Base-by-base conservation (phyloP, 441 rosid species). In the Populus hybrid region DNA sequence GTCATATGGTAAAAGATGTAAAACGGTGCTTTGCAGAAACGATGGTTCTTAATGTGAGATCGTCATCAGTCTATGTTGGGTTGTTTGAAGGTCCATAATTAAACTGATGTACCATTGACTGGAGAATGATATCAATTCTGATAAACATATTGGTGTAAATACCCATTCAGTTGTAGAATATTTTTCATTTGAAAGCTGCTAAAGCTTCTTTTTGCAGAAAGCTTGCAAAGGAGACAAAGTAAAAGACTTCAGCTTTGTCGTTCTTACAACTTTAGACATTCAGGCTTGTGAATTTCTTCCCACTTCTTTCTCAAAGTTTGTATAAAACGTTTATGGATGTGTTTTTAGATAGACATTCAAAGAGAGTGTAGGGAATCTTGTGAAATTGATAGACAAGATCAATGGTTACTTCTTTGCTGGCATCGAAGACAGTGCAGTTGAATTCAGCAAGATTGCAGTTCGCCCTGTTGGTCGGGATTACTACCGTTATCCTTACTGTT, bases 381-480 rank as follows among this genome's bases (percentile, higher is more conserved):
- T 94, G 82, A 94, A 90, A 85, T 87, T 88, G 77, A 91, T 92
- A 72, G 98, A 90, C 83, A 89, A 90, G 86, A 87, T 83, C 88
- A 95, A 95, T 72, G 98, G 98, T 53, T 95, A 89, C 83, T 86
- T 95, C 69, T 94, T 94, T 85, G 83, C 97, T 2, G 90, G 89
- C 20, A 88, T 91, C 38, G 97, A 92, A 76, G 87, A 92, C 75
- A 94, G 90, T 83, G 99, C 94, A 45, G 92, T 90, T 80, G 99
- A 89, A 83, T 95, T 91, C 84, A 94, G 97, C 94, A 94, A 95
- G 90, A 86, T 95, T 75, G 95, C 99, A 12, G 84, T 94, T 72
- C 88, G 92, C 72, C 87, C 89, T 75, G 81, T 80, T 64, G 94
- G 90, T 78, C 92, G 98, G 99, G 99, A 94, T 68, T 95, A 92